A percentile compares a stretch with the other conserved stretches of the same genome.
Evolutionary conservation across 2,329 filamentous ascomycete genomes (phyloP).

Genomic region (Ceratocystis alfenasii): DNA sequence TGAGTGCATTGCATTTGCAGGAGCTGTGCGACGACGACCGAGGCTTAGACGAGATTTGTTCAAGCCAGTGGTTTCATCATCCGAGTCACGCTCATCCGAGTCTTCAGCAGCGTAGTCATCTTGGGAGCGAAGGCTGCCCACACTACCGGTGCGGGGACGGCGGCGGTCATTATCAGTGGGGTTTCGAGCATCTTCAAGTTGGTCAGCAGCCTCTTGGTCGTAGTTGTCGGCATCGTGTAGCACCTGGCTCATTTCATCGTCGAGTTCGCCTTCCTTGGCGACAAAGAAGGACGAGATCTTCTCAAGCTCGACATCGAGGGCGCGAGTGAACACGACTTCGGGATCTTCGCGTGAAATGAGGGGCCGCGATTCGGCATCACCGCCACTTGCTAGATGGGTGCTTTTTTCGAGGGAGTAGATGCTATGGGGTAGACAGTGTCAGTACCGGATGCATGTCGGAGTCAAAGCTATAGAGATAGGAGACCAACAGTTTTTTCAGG

Average conservation of each 20-base stretch:
- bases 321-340: slow-evolving; percentile 67
- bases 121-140: slow-evolving; percentile 36
- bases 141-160: slow-evolving; percentile 29
- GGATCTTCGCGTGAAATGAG: slow-evolving; percentile 64
- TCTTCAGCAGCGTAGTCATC: slow-evolving; percentile 43
- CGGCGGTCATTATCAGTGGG: slow-evolving; percentile 23
- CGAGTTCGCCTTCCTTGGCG: slow-evolving; percentile 78
- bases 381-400: slow-evolving; percentile 39
- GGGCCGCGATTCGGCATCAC: slow-evolving; percentile 74
- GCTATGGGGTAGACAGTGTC: slow-evolving; percentile 34
- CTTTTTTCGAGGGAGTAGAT: slow-evolving; percentile 93
- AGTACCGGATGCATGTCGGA: background rate
- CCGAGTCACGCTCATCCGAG: slow-evolving; percentile 54
- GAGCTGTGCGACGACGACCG: slow-evolving; percentile 24
- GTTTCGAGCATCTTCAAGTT: slow-evolving; percentile 29
- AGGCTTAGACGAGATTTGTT: slow-evolving; percentile 36
- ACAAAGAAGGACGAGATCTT: slow-evolving; percentile 89
- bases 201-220: slow-evolving; percentile 45
- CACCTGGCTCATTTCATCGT: slow-evolving; percentile 67
- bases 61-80: slow-evolving; percentile 46
- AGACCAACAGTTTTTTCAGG: slow-evolving; percentile 83
- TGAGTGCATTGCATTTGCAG: slow-evolving; percentile 19
- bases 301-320: slow-evolving; percentile 79
- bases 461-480: background rate
- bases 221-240: slow-evolving; percentile 60